These are phyloP conservation scores for Fusarium palustre DNA, from an alignment of 2,329 filamentous ascomycete genomes.

Conservation along the genomic window DNA sequence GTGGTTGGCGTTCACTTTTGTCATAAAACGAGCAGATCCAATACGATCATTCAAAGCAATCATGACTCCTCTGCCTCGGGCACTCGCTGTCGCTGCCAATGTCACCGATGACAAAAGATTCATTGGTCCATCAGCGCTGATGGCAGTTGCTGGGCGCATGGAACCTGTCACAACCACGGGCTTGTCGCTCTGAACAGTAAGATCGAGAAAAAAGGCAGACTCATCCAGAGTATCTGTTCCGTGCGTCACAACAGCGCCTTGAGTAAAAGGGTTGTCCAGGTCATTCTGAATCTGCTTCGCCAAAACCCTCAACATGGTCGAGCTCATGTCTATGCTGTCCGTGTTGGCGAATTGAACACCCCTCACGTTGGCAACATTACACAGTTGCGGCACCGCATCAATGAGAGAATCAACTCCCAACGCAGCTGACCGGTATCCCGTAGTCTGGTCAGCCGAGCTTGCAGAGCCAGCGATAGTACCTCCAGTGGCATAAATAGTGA, in stretches of 20 bases:
- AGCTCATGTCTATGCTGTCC: slow-evolving; percentile 61
- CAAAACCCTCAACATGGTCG: slow-evolving; percentile 61
- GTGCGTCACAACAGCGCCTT: slow-evolving; percentile 70
- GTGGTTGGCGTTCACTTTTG: slow-evolving; percentile 72
- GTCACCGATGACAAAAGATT: slow-evolving; percentile 72
- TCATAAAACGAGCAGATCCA: slow-evolving; percentile 66
- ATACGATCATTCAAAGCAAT: slow-evolving; percentile 73
- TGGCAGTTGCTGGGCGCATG: slow-evolving; percentile 72
- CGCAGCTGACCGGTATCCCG: slow-evolving; percentile 56
- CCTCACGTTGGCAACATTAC: slow-evolving; percentile 65
- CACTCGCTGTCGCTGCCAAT: slow-evolving; percentile 61
- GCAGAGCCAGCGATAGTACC: slow-evolving; percentile 70
- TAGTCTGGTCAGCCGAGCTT: slow-evolving; percentile 59
- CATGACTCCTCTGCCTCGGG: slow-evolving; percentile 66
- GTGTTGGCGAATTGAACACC: slow-evolving; percentile 66
- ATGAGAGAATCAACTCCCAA: slow-evolving; percentile 64
- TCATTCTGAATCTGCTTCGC: slow-evolving; percentile 61
- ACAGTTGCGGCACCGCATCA: slow-evolving; percentile 65
- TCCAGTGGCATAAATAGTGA: slow-evolving; percentile 68
- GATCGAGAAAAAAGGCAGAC: slow-evolving; percentile 71
- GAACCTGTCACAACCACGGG: slow-evolving; percentile 71
- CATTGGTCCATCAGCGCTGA: slow-evolving; percentile 71
- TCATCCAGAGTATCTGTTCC: slow-evolving; percentile 75
- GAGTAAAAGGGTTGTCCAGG: slow-evolving; percentile 56
- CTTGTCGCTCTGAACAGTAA: slow-evolving; percentile 67